These are phyloP conservation scores for Kurtzmaniella quercitrusa DNA, from an alignment of 1,139 yeast species.

Conservation along the genomic window DNA sequence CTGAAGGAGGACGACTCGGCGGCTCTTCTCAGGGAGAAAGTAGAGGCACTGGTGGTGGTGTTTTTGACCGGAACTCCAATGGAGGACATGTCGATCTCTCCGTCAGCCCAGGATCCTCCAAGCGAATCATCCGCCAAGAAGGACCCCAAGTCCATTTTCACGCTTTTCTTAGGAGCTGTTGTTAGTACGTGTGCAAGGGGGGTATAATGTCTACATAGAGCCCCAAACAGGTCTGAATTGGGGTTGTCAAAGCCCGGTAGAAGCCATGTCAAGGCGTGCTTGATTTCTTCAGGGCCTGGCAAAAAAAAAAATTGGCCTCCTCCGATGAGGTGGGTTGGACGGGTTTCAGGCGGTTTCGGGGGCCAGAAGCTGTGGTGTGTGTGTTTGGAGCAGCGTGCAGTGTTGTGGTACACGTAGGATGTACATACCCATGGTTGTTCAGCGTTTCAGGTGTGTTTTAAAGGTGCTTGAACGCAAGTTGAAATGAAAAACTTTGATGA, in stretches of 20 bases:
- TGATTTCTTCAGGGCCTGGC: background rate
- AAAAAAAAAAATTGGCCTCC: background rate
- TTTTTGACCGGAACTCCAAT: slow-evolving; percentile 43
- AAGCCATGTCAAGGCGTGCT: background rate
- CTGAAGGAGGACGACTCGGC: slow-evolving; percentile 7
- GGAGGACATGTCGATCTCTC: slow-evolving; percentile 52
- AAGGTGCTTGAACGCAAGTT: background rate
- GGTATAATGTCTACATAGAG: background rate
- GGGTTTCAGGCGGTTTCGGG: background rate
- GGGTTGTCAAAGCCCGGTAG: no score
- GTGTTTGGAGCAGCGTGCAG: background rate
- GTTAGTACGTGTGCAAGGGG: slow-evolving; percentile 8
- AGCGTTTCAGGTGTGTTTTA: background rate
- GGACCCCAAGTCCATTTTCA: slow-evolving; percentile 49
- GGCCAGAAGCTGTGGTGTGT: background rate
- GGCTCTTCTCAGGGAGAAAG: slow-evolving; percentile 12
- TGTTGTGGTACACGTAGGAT: background rate
- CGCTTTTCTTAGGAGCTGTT: slow-evolving; percentile 37
- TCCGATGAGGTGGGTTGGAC: background rate
- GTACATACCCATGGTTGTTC: slow-evolving; percentile 16
- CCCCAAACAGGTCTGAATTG: no score
- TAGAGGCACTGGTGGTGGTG: slow-evolving; percentile 16
- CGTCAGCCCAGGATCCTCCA: slow-evolving; percentile 58
- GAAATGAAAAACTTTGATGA: slow-evolving; percentile 1
- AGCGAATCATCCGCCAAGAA: slow-evolving; percentile 46